Conservation (phyloP, 2,329 filamentous ascomycete genomes). For the Arachnopeziza araneosa region DNA sequence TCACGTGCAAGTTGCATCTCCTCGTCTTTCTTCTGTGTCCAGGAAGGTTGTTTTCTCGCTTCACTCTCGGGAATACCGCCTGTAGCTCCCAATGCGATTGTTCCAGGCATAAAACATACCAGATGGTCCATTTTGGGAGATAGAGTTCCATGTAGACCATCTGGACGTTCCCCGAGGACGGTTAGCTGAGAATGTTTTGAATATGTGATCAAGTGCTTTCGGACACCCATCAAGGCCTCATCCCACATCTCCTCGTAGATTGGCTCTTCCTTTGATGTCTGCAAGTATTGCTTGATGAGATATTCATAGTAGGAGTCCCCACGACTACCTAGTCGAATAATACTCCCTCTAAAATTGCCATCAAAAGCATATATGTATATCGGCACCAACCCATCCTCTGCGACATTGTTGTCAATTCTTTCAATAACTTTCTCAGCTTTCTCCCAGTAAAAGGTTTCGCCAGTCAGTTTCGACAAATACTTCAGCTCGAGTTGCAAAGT, state of each 20-base stretch:
- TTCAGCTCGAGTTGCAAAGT: slow-evolving; percentile 95
- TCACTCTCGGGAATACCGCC: slow-evolving; percentile 69
- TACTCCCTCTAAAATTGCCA: slow-evolving; percentile 74
- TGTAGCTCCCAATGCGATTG: slow-evolving; percentile 84
- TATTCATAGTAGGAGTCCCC: slow-evolving; percentile 99
- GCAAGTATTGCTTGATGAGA: slow-evolving; percentile 95
- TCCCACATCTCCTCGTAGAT: slow-evolving; percentile 93
- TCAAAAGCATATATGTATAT: slow-evolving; percentile 81
- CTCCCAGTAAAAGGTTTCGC: slow-evolving; percentile 89
- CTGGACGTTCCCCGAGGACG: slow-evolving; percentile 81
- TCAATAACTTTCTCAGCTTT: slow-evolving; percentile 88
- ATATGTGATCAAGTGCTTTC: slow-evolving; percentile 89
- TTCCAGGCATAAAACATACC: slow-evolving; percentile 95
- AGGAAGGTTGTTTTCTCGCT: slow-evolving; percentile 65
- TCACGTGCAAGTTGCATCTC: slow-evolving; percentile 85
- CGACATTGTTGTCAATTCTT: slow-evolving; percentile 76
- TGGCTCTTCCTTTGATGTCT: slow-evolving; percentile 80
- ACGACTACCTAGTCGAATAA: slow-evolving; percentile 87
- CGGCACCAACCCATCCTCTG: slow-evolving; percentile 77
- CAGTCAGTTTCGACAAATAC: slow-evolving; percentile 90
- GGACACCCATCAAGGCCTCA: slow-evolving; percentile 75
- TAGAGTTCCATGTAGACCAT: slow-evolving; percentile 60
- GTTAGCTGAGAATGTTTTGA: slow-evolving; percentile 74
- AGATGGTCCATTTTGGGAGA: slow-evolving; percentile 96
- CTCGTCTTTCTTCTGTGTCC: slow-evolving; percentile 75